These are phyloP conservation scores for Cephaloascus fragrans DNA, from an alignment of 805 yeast genomes.

Conservation along the genomic window DNA sequence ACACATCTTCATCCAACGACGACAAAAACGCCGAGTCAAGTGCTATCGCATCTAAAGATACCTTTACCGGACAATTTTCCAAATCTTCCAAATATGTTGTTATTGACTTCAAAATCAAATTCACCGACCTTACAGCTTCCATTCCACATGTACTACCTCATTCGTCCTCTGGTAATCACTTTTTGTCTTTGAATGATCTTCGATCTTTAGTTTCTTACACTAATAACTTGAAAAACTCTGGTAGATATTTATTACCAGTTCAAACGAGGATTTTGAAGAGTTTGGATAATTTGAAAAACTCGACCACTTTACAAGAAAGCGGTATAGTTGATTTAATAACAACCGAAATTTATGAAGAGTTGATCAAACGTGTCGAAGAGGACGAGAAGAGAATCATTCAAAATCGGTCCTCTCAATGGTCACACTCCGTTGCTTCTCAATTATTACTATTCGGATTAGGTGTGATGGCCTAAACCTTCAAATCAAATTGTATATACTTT, in stretches of 20 bases:
- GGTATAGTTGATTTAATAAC: slow-evolving; percentile 9
- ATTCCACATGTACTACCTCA: slow-evolving; percentile 39
- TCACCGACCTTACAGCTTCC: slow-evolving; percentile 51
- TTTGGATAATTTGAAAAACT: slow-evolving; percentile 26
- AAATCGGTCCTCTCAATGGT: slow-evolving; percentile 43
- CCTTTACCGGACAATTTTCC: slow-evolving; percentile 30
- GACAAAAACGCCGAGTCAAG: not conserved
- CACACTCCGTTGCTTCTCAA: slow-evolving; percentile 51
- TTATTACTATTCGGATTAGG: slow-evolving; percentile 49
- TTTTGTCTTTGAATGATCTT: slow-evolving; percentile 48
- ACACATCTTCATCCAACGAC: slow-evolving; percentile 7
- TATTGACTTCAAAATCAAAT: slow-evolving; percentile 55
- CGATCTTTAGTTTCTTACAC: slow-evolving; percentile 53
- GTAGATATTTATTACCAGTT: slow-evolving; percentile 19
- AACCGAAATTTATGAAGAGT: slow-evolving; percentile 49
- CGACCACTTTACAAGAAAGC: not conserved
- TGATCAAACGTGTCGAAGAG: slow-evolving; percentile 41
- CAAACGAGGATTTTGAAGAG: slow-evolving; percentile 37
- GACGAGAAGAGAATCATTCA: slow-evolving; percentile 38
- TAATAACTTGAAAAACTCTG: slow-evolving; percentile 32
- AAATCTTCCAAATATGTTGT: slow-evolving; percentile 43
- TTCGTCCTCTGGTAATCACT: slow-evolving; percentile 43
- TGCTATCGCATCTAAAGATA: not conserved
- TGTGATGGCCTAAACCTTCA: slow-evolving; percentile 40
- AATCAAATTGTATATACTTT: not conserved